Evolutionary conservation across 805 yeast genomes (phyloP).

Genomic region (Candida andamanensis): DNA sequence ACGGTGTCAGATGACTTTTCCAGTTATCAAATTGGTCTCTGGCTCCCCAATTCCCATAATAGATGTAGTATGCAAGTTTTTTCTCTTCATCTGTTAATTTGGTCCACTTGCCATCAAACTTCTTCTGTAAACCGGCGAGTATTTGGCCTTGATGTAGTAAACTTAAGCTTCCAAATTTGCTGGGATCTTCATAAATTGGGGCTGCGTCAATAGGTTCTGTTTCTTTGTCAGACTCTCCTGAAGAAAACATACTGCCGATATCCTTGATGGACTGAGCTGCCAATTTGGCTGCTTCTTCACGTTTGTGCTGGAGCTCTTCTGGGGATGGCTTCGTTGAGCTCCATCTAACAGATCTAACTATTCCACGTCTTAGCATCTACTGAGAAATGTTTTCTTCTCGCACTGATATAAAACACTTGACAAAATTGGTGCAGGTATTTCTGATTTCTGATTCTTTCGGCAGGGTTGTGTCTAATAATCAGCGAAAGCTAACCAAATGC

Average conservation of each 20-base stretch:
- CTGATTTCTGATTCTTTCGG: no score
- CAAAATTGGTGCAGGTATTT: no score
- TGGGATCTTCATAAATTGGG: slow-evolving; percentile 38
- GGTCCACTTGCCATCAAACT: slow-evolving; percentile 53
- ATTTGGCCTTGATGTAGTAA: slow-evolving; percentile 56
- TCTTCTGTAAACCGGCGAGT: slow-evolving; percentile 46
- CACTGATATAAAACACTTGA: no score
- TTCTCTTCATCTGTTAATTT: slow-evolving; percentile 45
- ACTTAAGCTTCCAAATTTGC: slow-evolving; percentile 25
- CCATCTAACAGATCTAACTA: no score
- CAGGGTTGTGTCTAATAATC: no score
- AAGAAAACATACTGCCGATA: slow-evolving; percentile 33
- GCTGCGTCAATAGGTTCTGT: slow-evolving; percentile 44
- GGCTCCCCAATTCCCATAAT: slow-evolving; percentile 70
- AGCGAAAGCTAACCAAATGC: no score
- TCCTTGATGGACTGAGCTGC: slow-evolving; percentile 38
- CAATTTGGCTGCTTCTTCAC: slow-evolving; percentile 32
- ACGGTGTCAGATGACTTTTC: slow-evolving; percentile 39
- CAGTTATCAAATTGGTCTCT: slow-evolving; percentile 52
- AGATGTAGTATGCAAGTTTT: slow-evolving; percentile 52
- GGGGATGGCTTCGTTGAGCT: no score
- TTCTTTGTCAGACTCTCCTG: slow-evolving; percentile 31
- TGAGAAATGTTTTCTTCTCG: no score
- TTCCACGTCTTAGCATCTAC: no score
- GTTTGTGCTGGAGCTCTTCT: slow-evolving; percentile 12